phyloP scores from a whole-genome alignment of 2,329 filamentous ascomycete species.

The Penicillium sp. region DNA sequence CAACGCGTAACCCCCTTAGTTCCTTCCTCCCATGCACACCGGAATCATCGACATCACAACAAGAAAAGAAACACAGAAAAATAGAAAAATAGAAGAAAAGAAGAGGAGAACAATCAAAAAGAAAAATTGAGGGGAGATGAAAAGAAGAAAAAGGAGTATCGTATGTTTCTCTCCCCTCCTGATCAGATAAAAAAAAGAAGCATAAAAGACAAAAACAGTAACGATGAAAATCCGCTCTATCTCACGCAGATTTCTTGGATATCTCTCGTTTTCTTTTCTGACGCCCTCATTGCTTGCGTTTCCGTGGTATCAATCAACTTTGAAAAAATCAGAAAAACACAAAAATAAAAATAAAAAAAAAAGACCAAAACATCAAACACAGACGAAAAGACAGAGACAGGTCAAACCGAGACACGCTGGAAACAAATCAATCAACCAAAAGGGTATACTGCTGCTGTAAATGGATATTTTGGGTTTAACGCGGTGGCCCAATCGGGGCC shows the following conservation, averaged over 20 bases:
- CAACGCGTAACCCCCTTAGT: background rate
- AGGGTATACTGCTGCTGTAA: conserved; percentile 56
- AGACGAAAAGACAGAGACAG: conserved; percentile 40
- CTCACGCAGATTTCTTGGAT: conserved; percentile 35
- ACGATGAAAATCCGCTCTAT: conserved; percentile 28
- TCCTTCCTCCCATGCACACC: conserved; percentile 6
- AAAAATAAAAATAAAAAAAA: conserved; percentile 24
- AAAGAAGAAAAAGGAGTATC: conserved; percentile 6
- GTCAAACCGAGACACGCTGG: conserved; percentile 46
- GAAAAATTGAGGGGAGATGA: background rate
- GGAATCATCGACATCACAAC: conserved; percentile 6
- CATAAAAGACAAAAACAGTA: conserved; percentile 14
- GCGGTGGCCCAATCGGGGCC: conserved; percentile 87
- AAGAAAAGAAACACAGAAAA: background rate
- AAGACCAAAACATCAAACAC: conserved; percentile 19
- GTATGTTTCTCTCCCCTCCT: conserved; percentile 10
- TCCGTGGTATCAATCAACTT: conserved; percentile 39
- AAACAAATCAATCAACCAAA: conserved; percentile 43
- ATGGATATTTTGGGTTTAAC: conserved; percentile 67
- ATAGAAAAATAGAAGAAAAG: background rate
- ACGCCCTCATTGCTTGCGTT: conserved; percentile 39
- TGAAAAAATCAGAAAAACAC: conserved; percentile 20
- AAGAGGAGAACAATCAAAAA: conserved; percentile 8
- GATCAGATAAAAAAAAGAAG: background rate
- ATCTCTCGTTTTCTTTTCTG: conserved; percentile 40